Percentiles rank a stretch among this genome's conserved stretches.
These are phyloP conservation scores for Silene conica DNA, from an alignment of 148 eudicot species.

Conservation along the genomic window DNA sequence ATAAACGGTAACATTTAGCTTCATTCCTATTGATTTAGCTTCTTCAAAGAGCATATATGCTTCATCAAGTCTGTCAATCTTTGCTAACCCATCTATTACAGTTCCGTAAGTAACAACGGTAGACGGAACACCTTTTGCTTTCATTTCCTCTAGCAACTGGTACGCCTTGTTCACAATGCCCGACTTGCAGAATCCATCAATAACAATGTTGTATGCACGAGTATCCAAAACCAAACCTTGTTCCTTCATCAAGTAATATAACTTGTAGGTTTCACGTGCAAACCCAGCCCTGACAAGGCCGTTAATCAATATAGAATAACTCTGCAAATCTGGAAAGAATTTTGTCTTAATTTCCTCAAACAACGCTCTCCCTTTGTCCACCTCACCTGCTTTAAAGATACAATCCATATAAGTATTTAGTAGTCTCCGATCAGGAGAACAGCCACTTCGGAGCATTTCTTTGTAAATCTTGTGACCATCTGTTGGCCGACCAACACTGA, in stretches of 20 bases:
- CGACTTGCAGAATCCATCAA: slow-evolving; percentile 88
- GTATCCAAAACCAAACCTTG: slow-evolving; percentile 74
- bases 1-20: slow-evolving; percentile 64
- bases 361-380: slow-evolving; percentile 68
- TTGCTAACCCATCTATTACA: slow-evolving; percentile 89
- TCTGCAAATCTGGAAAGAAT: slow-evolving; percentile 68
- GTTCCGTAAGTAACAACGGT: slow-evolving; percentile 90
- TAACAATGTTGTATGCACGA: slow-evolving; percentile 77
- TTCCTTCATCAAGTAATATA: slow-evolving; percentile 80
- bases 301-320: slow-evolving; percentile 83
- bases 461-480: slow-evolving; percentile 94
- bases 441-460: slow-evolving; percentile 75
- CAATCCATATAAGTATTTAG: slow-evolving; percentile 93
- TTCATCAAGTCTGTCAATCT: slow-evolving; percentile 96
- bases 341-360: slow-evolving; percentile 73
- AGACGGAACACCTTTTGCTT: slow-evolving; percentile 62
- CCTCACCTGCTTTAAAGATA: slow-evolving; percentile 86
- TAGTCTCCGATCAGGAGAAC: slow-evolving; percentile 68
- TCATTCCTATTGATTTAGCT: slow-evolving; percentile 73
- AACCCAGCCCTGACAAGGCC: slow-evolving; percentile 84
- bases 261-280: slow-evolving; percentile 73
- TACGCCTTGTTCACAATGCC: slow-evolving; percentile 91
- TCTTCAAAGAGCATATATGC: slow-evolving; percentile 99
- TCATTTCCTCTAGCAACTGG: slow-evolving; percentile 94
- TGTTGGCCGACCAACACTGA: slow-evolving; percentile 53